Conservation (phyloP, 139 green algal species). For the Chlamydomonas eustigma region DNA sequence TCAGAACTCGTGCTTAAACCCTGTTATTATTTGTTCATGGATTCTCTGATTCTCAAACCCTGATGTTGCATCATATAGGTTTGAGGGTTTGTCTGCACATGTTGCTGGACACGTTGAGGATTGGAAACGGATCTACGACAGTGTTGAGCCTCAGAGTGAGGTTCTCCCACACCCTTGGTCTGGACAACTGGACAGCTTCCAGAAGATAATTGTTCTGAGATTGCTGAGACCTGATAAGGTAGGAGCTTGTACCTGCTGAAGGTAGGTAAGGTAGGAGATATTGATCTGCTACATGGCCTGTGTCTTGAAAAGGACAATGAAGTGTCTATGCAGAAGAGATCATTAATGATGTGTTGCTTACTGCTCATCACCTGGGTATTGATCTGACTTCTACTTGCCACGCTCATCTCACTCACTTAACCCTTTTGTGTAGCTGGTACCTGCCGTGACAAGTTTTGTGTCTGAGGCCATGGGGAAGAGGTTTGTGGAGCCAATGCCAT, state of each 20-base stretch:
- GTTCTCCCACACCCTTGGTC: conserved; percentile 52
- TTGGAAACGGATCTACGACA: conserved; percentile 61
- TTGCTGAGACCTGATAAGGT: conserved; percentile 58
- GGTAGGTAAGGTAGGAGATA: not conserved
- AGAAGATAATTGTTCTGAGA: conserved; percentile 60
- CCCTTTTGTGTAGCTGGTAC: conserved; percentile 19
- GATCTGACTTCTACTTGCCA: no score
- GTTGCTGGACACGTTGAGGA: conserved; percentile 34
- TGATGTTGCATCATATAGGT: no score
- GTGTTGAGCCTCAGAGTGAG: conserved; percentile 40
- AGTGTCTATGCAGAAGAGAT: no score
- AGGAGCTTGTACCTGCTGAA: not conserved
- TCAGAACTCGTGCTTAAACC: no score
- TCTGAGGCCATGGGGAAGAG: conserved; percentile 33
- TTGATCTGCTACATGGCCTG: no score
- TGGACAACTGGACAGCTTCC: conserved; percentile 52
- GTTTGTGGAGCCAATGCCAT: conserved; percentile 75
- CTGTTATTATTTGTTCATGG: no score
- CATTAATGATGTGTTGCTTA: no score
- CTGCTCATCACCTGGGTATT: no score
- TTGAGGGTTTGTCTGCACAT: conserved; percentile 26
- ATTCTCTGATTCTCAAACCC: no score
- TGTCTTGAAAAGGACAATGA: no score
- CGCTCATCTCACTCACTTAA: no score
- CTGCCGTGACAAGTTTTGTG: conserved; percentile 29